These are phyloP conservation scores for Aspergillus oerlinghausenensis DNA, from an alignment of 2,329 filamentous ascomycete genomes.

Conservation along the genomic window DNA sequence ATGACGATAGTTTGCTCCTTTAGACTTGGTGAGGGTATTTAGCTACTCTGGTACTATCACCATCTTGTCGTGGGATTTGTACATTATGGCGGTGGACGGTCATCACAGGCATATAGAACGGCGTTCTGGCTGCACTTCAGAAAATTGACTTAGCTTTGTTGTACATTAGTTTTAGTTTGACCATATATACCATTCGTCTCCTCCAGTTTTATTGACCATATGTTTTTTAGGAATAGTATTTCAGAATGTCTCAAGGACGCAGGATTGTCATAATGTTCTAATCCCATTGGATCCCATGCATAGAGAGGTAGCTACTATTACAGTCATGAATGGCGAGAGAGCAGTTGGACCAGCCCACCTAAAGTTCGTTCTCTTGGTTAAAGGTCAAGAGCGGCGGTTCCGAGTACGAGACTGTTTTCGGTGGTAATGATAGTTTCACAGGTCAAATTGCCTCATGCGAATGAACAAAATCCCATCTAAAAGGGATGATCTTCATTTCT, in stretches of 20 bases:
- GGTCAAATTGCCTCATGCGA: constrained; percentile 5
- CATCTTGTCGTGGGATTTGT: not conserved
- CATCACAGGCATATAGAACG: not conserved
- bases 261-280: not conserved
- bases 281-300: not conserved
- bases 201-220: not conserved
- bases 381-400: not conserved
- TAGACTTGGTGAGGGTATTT: constrained; percentile 2
- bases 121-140: not conserved
- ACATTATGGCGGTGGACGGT: not conserved
- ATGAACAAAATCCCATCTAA: constrained; percentile 11
- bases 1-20: constrained; percentile 23
- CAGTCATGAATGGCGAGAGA: not conserved
- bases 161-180: not conserved
- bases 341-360: not conserved
- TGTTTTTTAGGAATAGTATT: not conserved
- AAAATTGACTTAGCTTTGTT: not conserved
- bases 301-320: not conserved
- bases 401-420: not conserved
- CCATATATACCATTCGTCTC: not conserved
- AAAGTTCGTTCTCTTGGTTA: not conserved
- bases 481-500: constrained; percentile 31
- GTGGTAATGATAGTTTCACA: constrained; percentile 1
- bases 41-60: too few relatives aligned
- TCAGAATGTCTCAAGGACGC: not conserved